These are phyloP conservation scores for Ophiostoma sp. DNA, from an alignment of 2,329 filamentous ascomycete species.

Conservation along the genomic window DNA sequence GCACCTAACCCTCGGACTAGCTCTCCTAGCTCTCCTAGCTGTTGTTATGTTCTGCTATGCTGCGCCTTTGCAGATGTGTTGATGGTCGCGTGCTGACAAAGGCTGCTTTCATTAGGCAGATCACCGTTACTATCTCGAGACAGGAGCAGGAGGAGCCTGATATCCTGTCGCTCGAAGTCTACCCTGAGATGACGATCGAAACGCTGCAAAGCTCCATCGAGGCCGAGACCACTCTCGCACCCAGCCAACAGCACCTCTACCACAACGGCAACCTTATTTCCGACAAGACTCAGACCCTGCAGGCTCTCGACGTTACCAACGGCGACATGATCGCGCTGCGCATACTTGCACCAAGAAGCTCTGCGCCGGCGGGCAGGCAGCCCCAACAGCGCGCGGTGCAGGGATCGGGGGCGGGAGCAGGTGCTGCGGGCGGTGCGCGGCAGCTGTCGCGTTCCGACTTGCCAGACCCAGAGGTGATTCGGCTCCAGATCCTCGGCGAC, in stretches of 20 bases:
- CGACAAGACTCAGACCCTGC: constrained; percentile 73
- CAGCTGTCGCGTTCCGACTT: constrained; percentile 26
- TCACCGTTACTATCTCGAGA: constrained; percentile 79
- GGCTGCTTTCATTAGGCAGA: constrained; percentile 54
- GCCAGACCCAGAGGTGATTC: constrained; percentile 72
- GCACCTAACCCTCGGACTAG: background rate
- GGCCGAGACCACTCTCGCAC: constrained; percentile 70
- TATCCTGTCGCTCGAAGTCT: constrained; percentile 75
- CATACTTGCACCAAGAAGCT: constrained; percentile 48
- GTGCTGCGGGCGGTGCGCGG: constrained; percentile 28
- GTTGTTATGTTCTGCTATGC: background rate
- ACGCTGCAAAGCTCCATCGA: constrained; percentile 84
- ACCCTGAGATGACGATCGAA: constrained; percentile 73
- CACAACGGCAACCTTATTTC: constrained; percentile 79
- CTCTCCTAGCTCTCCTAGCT: background rate
- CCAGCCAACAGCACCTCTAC: constrained; percentile 74
- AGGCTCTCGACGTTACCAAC: constrained; percentile 73
- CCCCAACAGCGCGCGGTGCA: constrained; percentile 32
- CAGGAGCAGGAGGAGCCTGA: constrained; percentile 66
- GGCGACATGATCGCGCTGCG: constrained; percentile 91
- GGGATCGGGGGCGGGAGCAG: constrained; percentile 28
- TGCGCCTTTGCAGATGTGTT: background rate
- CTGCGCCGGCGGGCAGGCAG: constrained; percentile 34
- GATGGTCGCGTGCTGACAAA: background rate
- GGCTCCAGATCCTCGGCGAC: constrained; percentile 76